A percentile compares a stretch with the other conserved stretches of the same genome.
These are phyloP conservation scores for Luzula sylvatica DNA, from an alignment of 176 grass and related monocot species.

Conservation along the genomic window DNA sequence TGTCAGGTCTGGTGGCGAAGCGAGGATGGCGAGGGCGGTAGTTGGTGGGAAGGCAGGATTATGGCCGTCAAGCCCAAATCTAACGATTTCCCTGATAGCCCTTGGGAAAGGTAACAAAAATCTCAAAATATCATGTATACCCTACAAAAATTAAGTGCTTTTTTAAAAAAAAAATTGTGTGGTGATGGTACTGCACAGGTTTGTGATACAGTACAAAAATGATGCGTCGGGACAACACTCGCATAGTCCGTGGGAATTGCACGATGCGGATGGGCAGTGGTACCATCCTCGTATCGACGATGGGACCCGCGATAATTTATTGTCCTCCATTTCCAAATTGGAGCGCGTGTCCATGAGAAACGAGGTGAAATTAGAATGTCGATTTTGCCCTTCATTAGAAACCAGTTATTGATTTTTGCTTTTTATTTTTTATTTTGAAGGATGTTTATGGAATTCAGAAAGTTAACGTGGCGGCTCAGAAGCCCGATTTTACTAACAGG, in stretches of 20 bases:
- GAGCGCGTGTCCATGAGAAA: slow-evolving; percentile 44
- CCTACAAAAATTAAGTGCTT: no score
- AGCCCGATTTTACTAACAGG: slow-evolving; percentile 88
- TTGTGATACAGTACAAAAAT: slow-evolving; percentile 70
- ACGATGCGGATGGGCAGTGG: slow-evolving; percentile 66
- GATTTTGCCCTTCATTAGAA: neutral
- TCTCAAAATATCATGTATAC: no score
- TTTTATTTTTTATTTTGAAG: slow-evolving; percentile 34
- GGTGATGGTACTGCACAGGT: slow-evolving; percentile 1
- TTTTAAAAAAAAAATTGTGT: no score
- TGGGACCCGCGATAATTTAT: slow-evolving; percentile 34
- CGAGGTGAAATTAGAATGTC: slow-evolving; percentile 33
- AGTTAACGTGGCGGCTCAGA: slow-evolving; percentile 52
- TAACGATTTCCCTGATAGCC: slow-evolving; percentile 71
- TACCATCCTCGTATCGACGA: slow-evolving; percentile 64
- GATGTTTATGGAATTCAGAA: slow-evolving; percentile 61
- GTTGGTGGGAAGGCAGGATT: slow-evolving; percentile 89
- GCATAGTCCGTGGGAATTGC: slow-evolving; percentile 94
- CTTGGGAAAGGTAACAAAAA: slow-evolving; percentile 60
- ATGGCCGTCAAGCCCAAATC: slow-evolving; percentile 52
- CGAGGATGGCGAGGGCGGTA: slow-evolving; percentile 53
- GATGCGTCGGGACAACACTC: slow-evolving; percentile 46
- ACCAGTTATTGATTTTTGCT: slow-evolving; percentile 4
- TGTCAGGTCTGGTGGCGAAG: slow-evolving; percentile 92
- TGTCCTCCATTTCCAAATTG: slow-evolving; percentile 45